Percentiles rank a stretch among this genome's conserved stretches.
Conservation (phyloP, 192 early-diverging fungal species). For the Oehlia diaphana region DNA sequence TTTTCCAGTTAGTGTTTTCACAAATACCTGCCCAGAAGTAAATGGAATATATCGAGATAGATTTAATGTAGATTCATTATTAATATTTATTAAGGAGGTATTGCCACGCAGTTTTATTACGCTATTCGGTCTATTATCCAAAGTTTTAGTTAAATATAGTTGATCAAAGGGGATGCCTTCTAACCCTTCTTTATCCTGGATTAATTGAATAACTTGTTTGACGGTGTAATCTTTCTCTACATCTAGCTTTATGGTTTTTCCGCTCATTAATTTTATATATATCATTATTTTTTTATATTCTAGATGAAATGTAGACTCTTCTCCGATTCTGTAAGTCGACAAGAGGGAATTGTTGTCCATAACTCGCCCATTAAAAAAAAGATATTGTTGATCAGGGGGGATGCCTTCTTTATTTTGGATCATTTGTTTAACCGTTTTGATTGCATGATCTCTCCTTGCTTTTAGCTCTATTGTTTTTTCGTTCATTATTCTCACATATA, state of each 20-base stretch:
- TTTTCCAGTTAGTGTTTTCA: too few species aligned
- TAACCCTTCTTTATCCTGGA: conserved; percentile 77
- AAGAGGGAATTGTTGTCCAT: neutral
- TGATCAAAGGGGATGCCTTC: conserved; percentile 55
- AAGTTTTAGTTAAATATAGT: too few species aligned
- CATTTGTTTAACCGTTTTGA: neutral
- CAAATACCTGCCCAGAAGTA: too few species aligned
- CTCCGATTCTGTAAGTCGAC: neutral
- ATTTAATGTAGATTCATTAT: too few species aligned
- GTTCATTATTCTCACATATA: neutral
- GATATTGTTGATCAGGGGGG: too few species aligned
- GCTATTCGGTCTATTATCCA: too few species aligned
- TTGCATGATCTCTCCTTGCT: neutral
- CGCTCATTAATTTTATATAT: conserved; percentile 54
- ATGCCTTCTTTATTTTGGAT: too few species aligned
- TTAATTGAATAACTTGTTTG: conserved; percentile 68
- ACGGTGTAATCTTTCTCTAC: conserved; percentile 66
- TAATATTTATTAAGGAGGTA: too few species aligned
- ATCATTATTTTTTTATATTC: neutral
- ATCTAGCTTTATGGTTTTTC: conserved; percentile 90
- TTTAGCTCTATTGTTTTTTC: conserved; percentile 2
- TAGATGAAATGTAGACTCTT: neutral
- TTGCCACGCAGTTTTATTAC: too few species aligned
- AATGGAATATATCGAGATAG: too few species aligned
- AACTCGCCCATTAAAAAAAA: too few species aligned